A percentile compares a stretch with the other conserved stretches of the same genome.
These are phyloP conservation scores for Tylopilus subfusipes DNA, from an alignment of 768 basidiomycete species.

Conservation along the genomic window DNA sequence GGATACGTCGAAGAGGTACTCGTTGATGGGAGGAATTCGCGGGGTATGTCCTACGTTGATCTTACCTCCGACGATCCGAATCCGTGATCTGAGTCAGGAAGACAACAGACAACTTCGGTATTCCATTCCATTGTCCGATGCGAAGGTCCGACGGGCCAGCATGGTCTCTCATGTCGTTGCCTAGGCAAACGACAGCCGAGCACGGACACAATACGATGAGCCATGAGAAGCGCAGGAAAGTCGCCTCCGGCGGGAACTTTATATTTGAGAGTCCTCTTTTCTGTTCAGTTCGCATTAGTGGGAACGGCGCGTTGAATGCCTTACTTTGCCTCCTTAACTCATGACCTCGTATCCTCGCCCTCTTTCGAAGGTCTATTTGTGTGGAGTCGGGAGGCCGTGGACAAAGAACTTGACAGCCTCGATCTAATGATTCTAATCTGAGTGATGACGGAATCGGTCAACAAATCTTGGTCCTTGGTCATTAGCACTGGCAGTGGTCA, in stretches of 20 bases:
- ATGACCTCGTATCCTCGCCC: neutral
- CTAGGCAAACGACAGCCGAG: neutral
- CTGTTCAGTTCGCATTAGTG: neutral
- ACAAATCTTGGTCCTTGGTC: neutral
- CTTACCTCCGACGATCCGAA: neutral
- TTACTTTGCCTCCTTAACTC: neutral
- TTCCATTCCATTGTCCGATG: neutral
- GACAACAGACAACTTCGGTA: neutral
- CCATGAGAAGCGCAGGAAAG: neutral
- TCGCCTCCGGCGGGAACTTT: too few species aligned
- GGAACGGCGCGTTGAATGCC: neutral
- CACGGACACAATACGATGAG: neutral
- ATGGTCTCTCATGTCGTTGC: neutral
- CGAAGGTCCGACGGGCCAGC: neutral
- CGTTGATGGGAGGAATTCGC: neutral
- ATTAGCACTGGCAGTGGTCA: too few species aligned
- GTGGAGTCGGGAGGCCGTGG: neutral
- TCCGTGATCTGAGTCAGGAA: neutral
- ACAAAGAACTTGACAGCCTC: neutral
- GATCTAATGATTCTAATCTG: neutral
- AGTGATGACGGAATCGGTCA: neutral
- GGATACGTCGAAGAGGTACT: neutral
- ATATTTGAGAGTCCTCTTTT: neutral
- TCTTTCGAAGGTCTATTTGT: neutral
- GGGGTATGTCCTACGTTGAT: neutral